These are phyloP conservation scores for Penicillium sp. DNA, from an alignment of 2,329 filamentous ascomycete genomes.

Conservation along the genomic window DNA sequence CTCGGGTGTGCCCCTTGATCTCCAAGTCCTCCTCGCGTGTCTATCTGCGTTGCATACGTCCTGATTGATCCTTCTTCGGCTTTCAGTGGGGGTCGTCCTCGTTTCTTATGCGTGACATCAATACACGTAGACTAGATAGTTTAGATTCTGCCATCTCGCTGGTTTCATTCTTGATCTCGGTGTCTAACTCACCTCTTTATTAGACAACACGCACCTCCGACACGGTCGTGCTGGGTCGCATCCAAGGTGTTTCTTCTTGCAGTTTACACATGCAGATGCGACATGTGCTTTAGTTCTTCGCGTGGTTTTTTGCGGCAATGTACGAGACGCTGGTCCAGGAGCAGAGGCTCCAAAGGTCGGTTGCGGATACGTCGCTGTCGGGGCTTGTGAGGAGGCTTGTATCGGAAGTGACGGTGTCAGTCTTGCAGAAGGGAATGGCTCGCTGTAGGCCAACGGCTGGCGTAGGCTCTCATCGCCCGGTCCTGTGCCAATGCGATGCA, in stretches of 20 bases:
- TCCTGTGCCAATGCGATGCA: slow-evolving; percentile 22
- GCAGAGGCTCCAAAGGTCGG: slow-evolving; percentile 30
- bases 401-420: slow-evolving; percentile 28
- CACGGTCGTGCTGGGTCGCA: slow-evolving; percentile 53
- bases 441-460: slow-evolving; percentile 24
- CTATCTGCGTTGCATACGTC: slow-evolving; percentile 36
- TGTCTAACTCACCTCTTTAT: slow-evolving; percentile 49
- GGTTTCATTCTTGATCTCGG: not conserved
- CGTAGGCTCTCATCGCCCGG: slow-evolving; percentile 25
- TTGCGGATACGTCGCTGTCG: slow-evolving; percentile 32
- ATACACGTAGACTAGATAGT: slow-evolving; percentile 44
- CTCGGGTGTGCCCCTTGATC: slow-evolving; percentile 32
- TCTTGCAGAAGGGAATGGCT: slow-evolving; percentile 26
- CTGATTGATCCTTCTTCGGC: slow-evolving; percentile 46
- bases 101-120: slow-evolving; percentile 55
- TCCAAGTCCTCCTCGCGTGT: slow-evolving; percentile 30
- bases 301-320: slow-evolving; percentile 44
- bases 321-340: slow-evolving; percentile 28
- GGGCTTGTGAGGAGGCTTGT: slow-evolving; percentile 25
- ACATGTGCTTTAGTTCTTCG: slow-evolving; percentile 54
- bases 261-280: slow-evolving; percentile 54
- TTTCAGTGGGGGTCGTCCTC: slow-evolving; percentile 50
- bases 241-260: slow-evolving; percentile 54
- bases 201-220: slow-evolving; percentile 51
- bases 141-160: not conserved